Evolutionary conservation across 2,329 filamentous ascomycete species (phyloP), one percentile per base, ranked within the genome.

Genomic region (Aspergillus eucalypticola): DNA sequence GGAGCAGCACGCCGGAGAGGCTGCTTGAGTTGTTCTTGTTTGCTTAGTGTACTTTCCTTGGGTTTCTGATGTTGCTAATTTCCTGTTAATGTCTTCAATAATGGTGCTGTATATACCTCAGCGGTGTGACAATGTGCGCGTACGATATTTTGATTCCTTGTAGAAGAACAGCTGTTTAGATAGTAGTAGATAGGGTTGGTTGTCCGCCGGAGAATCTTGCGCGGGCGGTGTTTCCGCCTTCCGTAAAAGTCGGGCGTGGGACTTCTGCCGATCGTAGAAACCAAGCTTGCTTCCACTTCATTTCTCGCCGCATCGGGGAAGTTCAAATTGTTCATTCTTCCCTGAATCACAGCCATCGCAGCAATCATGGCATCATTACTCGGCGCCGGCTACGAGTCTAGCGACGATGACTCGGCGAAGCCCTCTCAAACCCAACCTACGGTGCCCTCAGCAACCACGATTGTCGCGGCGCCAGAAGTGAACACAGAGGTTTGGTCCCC

Each of bases 401-500:
- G 80, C 64, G 81, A 83, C 59, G 82, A 83, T 68, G 81, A 82
- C 51, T 60, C 64, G 53, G 63, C 70, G 29, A 46, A 63, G 17
- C 63, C 41, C 38, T 11, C 25, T 3, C 39, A 44, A 21, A 62
- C 67, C 56, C 64, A 65, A 51, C 69, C 64, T 25, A 57, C 67
- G 38, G 67, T 67, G 42, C 68, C 74, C 35, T 64, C 72, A 57
- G 70, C 76, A 53, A 73, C 74, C 49, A 71, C 72, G 56, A 67
- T 84, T 54, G 72, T 81, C 60, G 80, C 81, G 32, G 82, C 82
- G 57, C 82, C 82, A 64, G 81, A 84, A 69, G 81, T 84, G 64
- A 81, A 81, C 66, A 76, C 81, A 80, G 81, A 84, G 80, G 82
- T 84, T 82, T 81, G 81, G 81, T 82, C 76, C 72, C 71, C 38